A percentile compares a stretch with the other conserved stretches of the same genome.
These are phyloP conservation scores for Teratosphaeria nubilosa DNA, from an alignment of 2,329 filamentous ascomycete genomes.

Conservation along the genomic window DNA sequence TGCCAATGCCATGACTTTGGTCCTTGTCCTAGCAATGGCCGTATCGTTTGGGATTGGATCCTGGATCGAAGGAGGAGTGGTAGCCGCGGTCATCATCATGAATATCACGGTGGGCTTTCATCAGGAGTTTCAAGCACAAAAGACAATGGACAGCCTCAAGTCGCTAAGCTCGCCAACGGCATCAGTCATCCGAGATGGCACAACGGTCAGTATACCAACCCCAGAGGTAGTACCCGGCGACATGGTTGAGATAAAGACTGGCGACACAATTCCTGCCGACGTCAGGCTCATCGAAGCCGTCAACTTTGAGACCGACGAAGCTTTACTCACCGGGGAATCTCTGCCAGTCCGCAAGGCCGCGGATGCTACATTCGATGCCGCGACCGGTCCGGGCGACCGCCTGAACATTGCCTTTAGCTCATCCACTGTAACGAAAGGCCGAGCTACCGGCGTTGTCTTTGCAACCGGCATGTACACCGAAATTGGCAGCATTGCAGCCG, in stretches of 20 bases:
- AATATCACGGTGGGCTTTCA: slow-evolving; percentile 38
- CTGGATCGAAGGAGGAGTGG: slow-evolving; percentile 39
- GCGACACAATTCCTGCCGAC: slow-evolving; percentile 42
- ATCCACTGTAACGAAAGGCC: slow-evolving; percentile 61
- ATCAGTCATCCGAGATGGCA: slow-evolving; percentile 36
- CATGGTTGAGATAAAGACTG: slow-evolving; percentile 37
- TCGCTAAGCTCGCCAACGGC: slow-evolving; percentile 39
- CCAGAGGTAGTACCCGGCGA: slow-evolving; percentile 39
- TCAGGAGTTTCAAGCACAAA: slow-evolving; percentile 39
- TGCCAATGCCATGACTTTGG: slow-evolving; percentile 68
- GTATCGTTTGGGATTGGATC: slow-evolving; percentile 38
- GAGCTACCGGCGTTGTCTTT: slow-evolving; percentile 58
- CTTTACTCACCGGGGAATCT: slow-evolving; percentile 64
- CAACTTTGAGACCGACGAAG: slow-evolving; percentile 65
- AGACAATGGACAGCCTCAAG: slow-evolving; percentile 40
- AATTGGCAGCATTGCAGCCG: slow-evolving; percentile 63
- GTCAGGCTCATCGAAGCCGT: slow-evolving; percentile 33
- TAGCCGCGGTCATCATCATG: slow-evolving; percentile 35
- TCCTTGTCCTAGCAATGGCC: slow-evolving; percentile 39
- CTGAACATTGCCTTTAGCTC: slow-evolving; percentile 62
- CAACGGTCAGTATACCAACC: slow-evolving; percentile 31
- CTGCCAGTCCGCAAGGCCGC: slow-evolving; percentile 57
- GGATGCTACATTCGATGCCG: slow-evolving; percentile 41
- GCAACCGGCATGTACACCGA: slow-evolving; percentile 65
- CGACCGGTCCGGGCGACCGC: slow-evolving; percentile 56